phyloP scores from a whole-genome alignment of 1,139 yeast species.

The Taphrina betulina region DNA sequence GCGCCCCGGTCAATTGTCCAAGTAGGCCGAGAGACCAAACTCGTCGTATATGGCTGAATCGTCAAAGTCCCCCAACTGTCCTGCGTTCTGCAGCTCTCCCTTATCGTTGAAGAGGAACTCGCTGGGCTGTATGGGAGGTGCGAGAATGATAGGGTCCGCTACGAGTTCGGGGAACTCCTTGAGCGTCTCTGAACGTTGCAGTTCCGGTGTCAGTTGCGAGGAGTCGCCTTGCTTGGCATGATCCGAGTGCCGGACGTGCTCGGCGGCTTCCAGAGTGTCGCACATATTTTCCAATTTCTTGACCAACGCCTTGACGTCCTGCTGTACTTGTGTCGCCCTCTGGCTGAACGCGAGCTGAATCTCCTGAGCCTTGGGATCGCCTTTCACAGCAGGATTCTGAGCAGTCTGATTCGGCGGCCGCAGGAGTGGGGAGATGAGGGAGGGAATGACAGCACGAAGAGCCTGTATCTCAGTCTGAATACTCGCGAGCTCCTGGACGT shows the following conservation, averaged over 20 bases:
- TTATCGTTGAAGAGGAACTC: no score
- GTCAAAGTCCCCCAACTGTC: no score
- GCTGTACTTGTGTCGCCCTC: slow-evolving; percentile 13
- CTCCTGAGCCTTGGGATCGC: neutral
- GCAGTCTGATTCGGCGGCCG: neutral
- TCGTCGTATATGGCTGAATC: no score
- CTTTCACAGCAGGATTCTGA: neutral
- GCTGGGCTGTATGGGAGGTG: no score
- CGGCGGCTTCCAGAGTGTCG: slow-evolving; percentile 27
- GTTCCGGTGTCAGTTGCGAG: neutral
- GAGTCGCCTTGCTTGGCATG: slow-evolving; percentile 9
- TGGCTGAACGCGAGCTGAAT: slow-evolving; percentile 17
- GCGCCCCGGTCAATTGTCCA: no score
- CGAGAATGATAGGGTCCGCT: no score
- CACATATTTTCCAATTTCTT: slow-evolving; percentile 23
- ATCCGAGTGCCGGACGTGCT: slow-evolving; percentile 14
- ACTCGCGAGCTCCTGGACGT: slow-evolving; percentile 17
- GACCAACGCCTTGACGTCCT: slow-evolving; percentile 19
- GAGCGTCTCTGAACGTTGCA: neutral
- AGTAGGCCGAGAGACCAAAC: no score
- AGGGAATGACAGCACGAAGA: slow-evolving; percentile 25
- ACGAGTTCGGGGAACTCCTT: no score
- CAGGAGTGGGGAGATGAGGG: slow-evolving; percentile 23
- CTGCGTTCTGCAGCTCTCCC: no score
- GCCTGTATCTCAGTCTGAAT: slow-evolving; percentile 15